Conservation (phyloP, 257 asterid genomes). For the Capsicum pubescens region DNA sequence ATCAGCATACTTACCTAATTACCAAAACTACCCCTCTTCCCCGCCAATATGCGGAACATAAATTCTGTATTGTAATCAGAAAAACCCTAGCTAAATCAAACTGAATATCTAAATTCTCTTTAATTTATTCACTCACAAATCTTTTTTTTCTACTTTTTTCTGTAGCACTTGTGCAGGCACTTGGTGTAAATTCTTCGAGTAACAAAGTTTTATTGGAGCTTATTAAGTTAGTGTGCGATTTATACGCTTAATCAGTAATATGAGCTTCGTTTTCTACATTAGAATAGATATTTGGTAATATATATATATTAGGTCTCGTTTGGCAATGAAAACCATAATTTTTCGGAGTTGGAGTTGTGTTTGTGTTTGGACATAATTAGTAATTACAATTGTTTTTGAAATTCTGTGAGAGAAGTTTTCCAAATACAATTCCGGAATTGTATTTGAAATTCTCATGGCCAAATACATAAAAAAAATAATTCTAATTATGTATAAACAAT, state of each 20-base stretch:
- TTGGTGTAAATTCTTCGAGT: not conserved
- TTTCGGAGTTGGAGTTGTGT: too few relatives aligned
- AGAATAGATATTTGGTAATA: not conserved
- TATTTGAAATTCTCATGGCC: too few relatives aligned
- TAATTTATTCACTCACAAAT: not conserved
- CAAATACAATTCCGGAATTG: too few relatives aligned
- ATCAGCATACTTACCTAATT: not conserved
- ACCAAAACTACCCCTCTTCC: not conserved
- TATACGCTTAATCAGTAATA: not conserved
- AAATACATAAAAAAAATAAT: too few relatives aligned
- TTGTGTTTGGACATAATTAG: too few relatives aligned
- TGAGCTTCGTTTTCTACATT: not conserved
- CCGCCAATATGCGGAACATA: not conserved
- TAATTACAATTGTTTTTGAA: too few relatives aligned
- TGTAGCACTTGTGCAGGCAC: not conserved
- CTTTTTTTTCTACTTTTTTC: not conserved
- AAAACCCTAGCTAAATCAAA: not conserved
- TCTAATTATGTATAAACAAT: too few relatives aligned
- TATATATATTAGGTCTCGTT: too few relatives aligned
- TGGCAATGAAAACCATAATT: too few relatives aligned
- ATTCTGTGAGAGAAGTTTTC: too few relatives aligned
- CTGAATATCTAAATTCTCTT: not conserved
- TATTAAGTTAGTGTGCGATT: not conserved
- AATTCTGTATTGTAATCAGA: not conserved
- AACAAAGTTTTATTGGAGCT: not conserved